phyloP scores from a whole-genome alignment of 495 filamentous ascomycete species.

The Aspergillus bertholletiae region DNA sequence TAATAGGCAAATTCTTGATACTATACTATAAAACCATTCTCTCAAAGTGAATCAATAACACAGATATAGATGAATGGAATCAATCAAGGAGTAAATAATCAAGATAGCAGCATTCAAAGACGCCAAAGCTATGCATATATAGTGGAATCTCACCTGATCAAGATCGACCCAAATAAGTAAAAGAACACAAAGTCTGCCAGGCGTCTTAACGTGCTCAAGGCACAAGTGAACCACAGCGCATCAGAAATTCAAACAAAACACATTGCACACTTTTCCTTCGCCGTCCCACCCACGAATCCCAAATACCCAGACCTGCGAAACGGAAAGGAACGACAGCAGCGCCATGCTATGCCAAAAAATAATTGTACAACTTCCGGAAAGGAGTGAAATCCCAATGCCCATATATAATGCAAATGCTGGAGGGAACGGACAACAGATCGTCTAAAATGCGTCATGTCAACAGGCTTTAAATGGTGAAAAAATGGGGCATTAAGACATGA shows the following conservation, averaged over 20 bases:
- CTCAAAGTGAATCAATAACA: not conserved
- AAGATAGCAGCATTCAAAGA: constrained; percentile 9
- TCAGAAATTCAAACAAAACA: constrained; percentile 4
- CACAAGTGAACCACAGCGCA: not conserved
- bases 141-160: constrained; percentile 2
- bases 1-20: not conserved
- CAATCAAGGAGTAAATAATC: not conserved
- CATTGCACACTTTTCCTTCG: constrained; percentile 18
- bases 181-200: not conserved
- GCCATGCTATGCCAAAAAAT: constrained; percentile 42
- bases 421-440: constrained; percentile 42
- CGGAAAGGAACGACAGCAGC: constrained; percentile 46
- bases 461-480: constrained; percentile 23
- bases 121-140: constrained; percentile 16
- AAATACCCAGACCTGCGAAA: constrained; percentile 32
- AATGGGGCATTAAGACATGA: constrained; percentile 38
- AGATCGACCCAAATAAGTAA: not conserved
- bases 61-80: not conserved
- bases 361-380: constrained; percentile 37
- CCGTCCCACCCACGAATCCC: constrained; percentile 27
- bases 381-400: constrained; percentile 42
- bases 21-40: not conserved
- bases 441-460: constrained; percentile 31
- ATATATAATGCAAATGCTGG: constrained; percentile 27
- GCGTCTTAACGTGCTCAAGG: not conserved